Conservation (phyloP, 805 yeast genomes). For the Pichia scutulata region DNA sequence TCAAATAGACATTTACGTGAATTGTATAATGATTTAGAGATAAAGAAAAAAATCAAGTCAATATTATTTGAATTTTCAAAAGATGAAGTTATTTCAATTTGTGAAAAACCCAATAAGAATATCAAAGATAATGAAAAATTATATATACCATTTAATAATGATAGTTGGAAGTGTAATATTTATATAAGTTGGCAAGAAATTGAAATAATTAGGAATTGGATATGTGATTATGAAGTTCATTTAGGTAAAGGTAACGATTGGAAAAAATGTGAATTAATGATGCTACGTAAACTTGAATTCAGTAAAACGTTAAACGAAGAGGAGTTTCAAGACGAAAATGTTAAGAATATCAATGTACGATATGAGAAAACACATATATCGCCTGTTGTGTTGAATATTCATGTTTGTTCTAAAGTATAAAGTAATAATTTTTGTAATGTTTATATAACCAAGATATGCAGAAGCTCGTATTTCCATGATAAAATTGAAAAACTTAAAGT, state of each 20-base stretch:
- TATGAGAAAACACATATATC: constrained; percentile 15
- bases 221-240: constrained; percentile 1
- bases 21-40: constrained; percentile 13
- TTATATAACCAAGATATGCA: no score
- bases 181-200: constrained; percentile 19
- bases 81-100: constrained; percentile 16
- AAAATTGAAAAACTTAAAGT: neutral
- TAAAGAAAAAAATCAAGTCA: constrained; percentile 13
- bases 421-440: no score
- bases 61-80: constrained; percentile 17
- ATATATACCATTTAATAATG: constrained; percentile 17
- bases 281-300: constrained; percentile 14
- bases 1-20: constrained; percentile 20
- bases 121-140: constrained; percentile 6
- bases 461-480: no score
- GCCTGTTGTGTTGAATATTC: constrained; percentile 19
- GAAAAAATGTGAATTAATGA: constrained; percentile 12
- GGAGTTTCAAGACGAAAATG: constrained; percentile 2
- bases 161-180: constrained; percentile 21
- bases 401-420: constrained; percentile 18
- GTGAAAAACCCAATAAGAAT: constrained; percentile 1
- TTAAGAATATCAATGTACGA: constrained; percentile 14
- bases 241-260: neutral
- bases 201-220: constrained; percentile 10
- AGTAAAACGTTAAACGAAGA: neutral